A percentile compares a stretch with the other conserved stretches of the same genome.
Conservation (phyloP, 805 yeast species). For the Candida parachauliodes region DNA sequence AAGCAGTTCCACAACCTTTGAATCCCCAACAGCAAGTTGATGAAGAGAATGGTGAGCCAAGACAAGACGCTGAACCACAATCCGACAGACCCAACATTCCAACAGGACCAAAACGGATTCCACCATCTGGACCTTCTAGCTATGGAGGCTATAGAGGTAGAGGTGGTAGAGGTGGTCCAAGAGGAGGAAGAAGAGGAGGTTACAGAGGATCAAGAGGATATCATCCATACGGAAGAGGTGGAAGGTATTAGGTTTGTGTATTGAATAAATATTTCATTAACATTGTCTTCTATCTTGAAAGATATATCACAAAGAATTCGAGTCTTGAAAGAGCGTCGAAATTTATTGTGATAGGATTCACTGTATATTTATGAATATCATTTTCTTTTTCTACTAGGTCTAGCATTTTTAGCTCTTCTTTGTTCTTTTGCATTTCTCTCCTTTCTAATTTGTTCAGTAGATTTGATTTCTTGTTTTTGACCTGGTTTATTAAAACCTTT, state of each 20-base stretch:
- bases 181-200: conserved; percentile 33
- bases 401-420: conserved; percentile 78
- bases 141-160: conserved; percentile 19
- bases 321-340: no score
- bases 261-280: no score
- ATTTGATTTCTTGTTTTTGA: conserved; percentile 54
- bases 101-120: conserved; percentile 48
- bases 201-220: conserved; percentile 32
- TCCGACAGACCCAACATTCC: conserved; percentile 39
- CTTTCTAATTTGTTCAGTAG: conserved; percentile 76
- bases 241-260: no score
- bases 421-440: conserved; percentile 66
- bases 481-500: conserved; percentile 59
- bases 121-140: conserved; percentile 33
- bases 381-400: conserved; percentile 48
- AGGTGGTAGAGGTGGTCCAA: conserved; percentile 23
- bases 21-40: conserved; percentile 40
- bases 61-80: conserved; percentile 8
- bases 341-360: no score
- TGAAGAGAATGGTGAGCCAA: conserved; percentile 16
- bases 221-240: conserved; percentile 45
- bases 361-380: conserved; percentile 5
- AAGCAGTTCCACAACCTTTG: conserved; percentile 37
- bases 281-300: no score
- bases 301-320: no score